phyloP scores from a whole-genome alignment of 306 rosid species.

The cucumber (Cucumis sativus) region DNA sequence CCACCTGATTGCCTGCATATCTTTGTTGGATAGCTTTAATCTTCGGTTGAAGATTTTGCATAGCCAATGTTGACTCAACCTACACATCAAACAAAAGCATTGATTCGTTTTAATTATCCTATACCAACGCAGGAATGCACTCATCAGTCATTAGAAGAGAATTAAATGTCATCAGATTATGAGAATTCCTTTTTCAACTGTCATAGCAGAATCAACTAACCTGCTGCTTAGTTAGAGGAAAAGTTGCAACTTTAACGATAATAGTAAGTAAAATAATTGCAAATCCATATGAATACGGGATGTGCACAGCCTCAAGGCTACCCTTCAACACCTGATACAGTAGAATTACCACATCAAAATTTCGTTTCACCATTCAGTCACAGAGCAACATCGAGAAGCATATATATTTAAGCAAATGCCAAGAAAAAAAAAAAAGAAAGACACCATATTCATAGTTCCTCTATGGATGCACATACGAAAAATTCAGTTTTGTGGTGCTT shows the following conservation, averaged over 20 bases:
- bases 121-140: neutral
- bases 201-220: constrained; percentile 26
- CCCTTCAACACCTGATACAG: constrained; percentile 65
- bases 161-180: neutral
- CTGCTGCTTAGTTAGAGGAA: constrained; percentile 94
- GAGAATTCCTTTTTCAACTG: neutral
- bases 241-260: constrained; percentile 63
- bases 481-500: neutral
- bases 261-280: constrained; percentile 89
- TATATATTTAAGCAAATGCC: neutral
- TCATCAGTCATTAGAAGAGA: neutral
- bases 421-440: neutral
- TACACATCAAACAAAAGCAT: constrained; percentile 14
- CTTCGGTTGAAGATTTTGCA: constrained; percentile 99
- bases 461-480: neutral
- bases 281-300: constrained; percentile 87
- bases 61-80: constrained; percentile 95
- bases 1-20: constrained; percentile 94
- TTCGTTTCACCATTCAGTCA: neutral
- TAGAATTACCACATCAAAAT: neutral
- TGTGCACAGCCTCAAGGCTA: constrained; percentile 67
- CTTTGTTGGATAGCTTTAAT: constrained; percentile 94
- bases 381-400: neutral
- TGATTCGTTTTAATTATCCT: neutral
- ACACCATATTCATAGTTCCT: neutral